Conservation (phyloP, 2,329 filamentous ascomycete species). For the Aspergillus glaucus region DNA sequence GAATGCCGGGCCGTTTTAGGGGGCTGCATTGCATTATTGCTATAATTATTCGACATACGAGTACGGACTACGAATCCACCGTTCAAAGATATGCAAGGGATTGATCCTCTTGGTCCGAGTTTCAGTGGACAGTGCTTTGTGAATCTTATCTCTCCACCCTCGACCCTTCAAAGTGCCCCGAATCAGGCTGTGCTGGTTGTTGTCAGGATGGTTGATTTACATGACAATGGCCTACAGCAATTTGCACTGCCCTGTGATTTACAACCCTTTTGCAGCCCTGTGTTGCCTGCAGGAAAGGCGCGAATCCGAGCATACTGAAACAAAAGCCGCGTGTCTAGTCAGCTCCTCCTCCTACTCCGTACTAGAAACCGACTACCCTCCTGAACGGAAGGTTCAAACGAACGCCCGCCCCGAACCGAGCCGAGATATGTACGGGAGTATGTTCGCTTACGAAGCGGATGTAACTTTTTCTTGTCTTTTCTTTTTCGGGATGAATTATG, state of each 20-base stretch:
- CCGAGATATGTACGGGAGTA: neutral
- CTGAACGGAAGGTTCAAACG: neutral
- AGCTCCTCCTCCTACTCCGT: no score
- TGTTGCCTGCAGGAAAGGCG: no score
- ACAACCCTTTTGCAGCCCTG: no score
- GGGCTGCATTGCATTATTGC: neutral
- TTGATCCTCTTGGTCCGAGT: neutral
- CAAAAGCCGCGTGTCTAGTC: neutral
- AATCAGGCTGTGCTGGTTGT: no score
- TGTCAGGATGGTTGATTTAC: no score
- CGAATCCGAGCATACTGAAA: neutral
- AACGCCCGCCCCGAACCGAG: neutral
- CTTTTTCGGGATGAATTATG: neutral
- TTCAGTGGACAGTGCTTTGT: neutral
- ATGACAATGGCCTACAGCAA: no score
- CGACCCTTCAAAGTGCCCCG: no score
- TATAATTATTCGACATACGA: neutral
- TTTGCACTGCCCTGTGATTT: no score
- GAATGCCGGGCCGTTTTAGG: neutral
- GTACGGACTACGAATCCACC: neutral
- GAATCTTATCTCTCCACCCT: neutral
- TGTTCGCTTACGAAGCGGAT: neutral
- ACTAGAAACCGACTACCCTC: neutral
- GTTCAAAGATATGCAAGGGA: neutral
- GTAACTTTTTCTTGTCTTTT: neutral